Evolutionary conservation across 1,284 basidiomycete species (phyloP).

Genomic region (Rhodotorula sp.): DNA sequence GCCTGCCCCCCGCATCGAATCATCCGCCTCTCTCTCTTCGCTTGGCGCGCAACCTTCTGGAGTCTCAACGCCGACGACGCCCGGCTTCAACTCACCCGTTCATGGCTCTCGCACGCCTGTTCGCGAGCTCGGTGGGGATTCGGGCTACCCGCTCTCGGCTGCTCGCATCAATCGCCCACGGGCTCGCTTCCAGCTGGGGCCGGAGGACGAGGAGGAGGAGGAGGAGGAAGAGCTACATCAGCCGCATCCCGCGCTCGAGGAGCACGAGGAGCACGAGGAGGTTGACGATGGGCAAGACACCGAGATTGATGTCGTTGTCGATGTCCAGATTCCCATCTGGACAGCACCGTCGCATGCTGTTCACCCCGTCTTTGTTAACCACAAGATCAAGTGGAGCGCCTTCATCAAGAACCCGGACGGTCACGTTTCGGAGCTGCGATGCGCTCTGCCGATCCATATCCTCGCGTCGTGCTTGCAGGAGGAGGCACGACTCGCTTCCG

Average conservation of each 20-base stretch:
- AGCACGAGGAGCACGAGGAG: conserved; percentile 5
- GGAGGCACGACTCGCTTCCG: conserved; percentile 69
- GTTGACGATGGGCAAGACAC: conserved; percentile 40
- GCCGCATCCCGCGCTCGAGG: not conserved
- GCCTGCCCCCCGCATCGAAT: conserved; percentile 33
- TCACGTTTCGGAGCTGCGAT: conserved; percentile 77
- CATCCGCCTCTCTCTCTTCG: conserved; percentile 30
- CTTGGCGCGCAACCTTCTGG: conserved; percentile 17
- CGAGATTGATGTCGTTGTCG: conserved; percentile 43
- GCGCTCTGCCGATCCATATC: conserved; percentile 80
- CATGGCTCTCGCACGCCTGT: conserved; percentile 18
- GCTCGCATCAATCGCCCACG: not conserved
- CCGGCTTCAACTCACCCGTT: conserved; percentile 26
- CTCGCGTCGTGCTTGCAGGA: conserved; percentile 69
- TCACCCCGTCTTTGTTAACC: conserved; percentile 47
- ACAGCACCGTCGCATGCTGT: conserved; percentile 39
- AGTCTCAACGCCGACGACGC: conserved; percentile 23
- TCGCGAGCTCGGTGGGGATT: not conserved
- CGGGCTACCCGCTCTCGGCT: conserved; percentile 15
- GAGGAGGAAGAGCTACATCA: conserved; percentile 12
- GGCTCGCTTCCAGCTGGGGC: conserved; percentile 21
- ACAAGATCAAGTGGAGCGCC: conserved; percentile 60
- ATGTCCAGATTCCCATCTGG: conserved; percentile 41
- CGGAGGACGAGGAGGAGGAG: conserved; percentile 22
- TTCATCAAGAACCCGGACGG: conserved; percentile 63